A percentile compares a stretch with the other conserved stretches of the same genome.
Conservation (phyloP, 495 filamentous ascomycete genomes). For the Penicillium coffeae region DNA sequence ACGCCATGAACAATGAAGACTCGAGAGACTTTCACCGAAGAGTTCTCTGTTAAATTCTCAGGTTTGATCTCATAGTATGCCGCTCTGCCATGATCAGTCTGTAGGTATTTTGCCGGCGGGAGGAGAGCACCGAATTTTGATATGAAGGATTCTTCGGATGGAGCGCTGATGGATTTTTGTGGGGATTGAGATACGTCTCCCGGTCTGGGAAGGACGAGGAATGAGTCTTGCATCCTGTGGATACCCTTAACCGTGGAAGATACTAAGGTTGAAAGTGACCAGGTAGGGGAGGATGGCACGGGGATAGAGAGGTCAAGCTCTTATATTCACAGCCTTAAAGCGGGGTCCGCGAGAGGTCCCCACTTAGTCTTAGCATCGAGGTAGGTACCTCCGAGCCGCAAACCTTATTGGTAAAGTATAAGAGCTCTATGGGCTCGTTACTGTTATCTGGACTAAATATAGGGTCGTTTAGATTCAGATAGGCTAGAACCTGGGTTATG, state of each 20-base stretch:
- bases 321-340: no score
- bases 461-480: not conserved
- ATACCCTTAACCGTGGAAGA: no score
- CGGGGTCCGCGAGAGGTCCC: no score
- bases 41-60: not conserved
- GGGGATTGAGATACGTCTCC: not conserved
- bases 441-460: no score
- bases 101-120: not conserved
- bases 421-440: no score
- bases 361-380: not conserved
- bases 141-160: not conserved
- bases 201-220: not conserved
- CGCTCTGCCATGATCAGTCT: not conserved
- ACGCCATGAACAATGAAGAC: conserved; percentile 34
- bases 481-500: not conserved
- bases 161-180: not conserved
- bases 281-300: no score
- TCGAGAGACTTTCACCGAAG: conserved; percentile 9
- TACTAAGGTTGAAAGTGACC: no score
- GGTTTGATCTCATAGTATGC: not conserved
- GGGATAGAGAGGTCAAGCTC: no score
- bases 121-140: not conserved
- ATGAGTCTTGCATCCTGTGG: not conserved
- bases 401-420: not conserved
- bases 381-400: not conserved